Conservation (phyloP, 1,139 yeast genomes). For the Diutina scorzettiae region DNA sequence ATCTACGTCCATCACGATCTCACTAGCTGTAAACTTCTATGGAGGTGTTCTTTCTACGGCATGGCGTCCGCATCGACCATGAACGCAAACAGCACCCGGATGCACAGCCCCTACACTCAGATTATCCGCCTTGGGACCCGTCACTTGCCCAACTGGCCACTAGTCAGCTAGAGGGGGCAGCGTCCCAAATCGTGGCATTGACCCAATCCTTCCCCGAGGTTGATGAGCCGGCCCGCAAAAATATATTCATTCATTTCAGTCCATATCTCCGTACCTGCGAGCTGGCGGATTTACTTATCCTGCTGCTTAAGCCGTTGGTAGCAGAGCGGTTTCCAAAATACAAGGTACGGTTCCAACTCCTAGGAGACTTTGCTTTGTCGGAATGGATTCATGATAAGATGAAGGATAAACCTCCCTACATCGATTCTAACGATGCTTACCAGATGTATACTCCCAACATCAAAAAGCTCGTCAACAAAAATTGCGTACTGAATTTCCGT, state of each 20-base stretch:
- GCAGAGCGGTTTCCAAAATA: slow-evolving; percentile 19
- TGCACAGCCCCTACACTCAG: slow-evolving; percentile 15
- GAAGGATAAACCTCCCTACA: slow-evolving; percentile 32
- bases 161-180: slow-evolving; percentile 20
- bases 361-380: slow-evolving; percentile 36
- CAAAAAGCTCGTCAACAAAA: slow-evolving; percentile 23
- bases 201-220: slow-evolving; percentile 17
- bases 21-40: neutral
- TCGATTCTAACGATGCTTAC: slow-evolving; percentile 35
- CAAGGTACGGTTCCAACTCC: slow-evolving; percentile 26
- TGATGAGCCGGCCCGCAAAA: slow-evolving; percentile 14
- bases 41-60: slow-evolving; percentile 35
- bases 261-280: slow-evolving; percentile 37
- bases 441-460: slow-evolving; percentile 37
- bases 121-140: slow-evolving; percentile 28
- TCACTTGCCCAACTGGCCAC: slow-evolving; percentile 22
- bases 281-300: slow-evolving; percentile 29
- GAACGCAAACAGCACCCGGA: slow-evolving; percentile 12
- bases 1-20: neutral
- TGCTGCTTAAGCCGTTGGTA: slow-evolving; percentile 18
- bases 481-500: slow-evolving; percentile 29
- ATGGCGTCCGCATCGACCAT: slow-evolving; percentile 34
- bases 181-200: slow-evolving; percentile 17
- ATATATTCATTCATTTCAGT: slow-evolving; percentile 30
- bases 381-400: slow-evolving; percentile 39